Base-by-base conservation (phyloP, 139 green algal species). In the Chlorella vulgaris region DNA sequence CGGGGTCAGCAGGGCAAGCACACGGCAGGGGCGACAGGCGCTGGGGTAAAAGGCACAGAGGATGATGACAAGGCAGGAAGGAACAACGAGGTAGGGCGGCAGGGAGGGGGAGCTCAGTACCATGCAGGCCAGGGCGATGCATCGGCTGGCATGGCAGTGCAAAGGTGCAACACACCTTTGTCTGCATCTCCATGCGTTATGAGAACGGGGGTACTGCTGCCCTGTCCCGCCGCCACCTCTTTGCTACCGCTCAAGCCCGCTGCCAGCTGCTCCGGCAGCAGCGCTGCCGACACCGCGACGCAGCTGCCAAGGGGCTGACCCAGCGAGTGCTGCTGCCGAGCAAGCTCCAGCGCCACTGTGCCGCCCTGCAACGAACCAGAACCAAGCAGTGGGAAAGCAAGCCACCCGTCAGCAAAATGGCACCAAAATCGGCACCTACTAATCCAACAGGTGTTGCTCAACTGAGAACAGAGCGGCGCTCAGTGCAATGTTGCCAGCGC, bases 321-420 rank as follows among this genome's bases (percentile, higher is more conserved):
- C 2, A 8, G 1, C 0, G 61, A 65, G 26, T 51, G 42, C 35
- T 68, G 63, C 65, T 66, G 76, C 29, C 63, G 42, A 0, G 81
- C 77, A n/a, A 88, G 51, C 47, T 86, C 83, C 79, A 88, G 55
- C 1, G 74, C 83, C 24, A 88, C 79, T 1, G 74, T 86, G 61
- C 83, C 86, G 28, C 86, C 86, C 78, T 88, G 79, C 35, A 28
- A n/a, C 55, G 55, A 55, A 15, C 13, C 47, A 55, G 10, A 15
- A n/a, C n/a, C n/a, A n/a, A n/a, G n/a, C n/a, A n/a, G n/a, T n/a
- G n/a, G n/a, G n/a, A n/a, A n/a, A n/a, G n/a, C n/a, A n/a, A n/a
- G n/a, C n/a, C n/a, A n/a, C 47, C 15, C 47, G 47, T 58, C 47
- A 58, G 15, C 47, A 58, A 15, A 58, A 58, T 58, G 47, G 15